Conservation (phyloP, 2,329 filamentous ascomycete genomes). For the Exophiala mesophila region DNA sequence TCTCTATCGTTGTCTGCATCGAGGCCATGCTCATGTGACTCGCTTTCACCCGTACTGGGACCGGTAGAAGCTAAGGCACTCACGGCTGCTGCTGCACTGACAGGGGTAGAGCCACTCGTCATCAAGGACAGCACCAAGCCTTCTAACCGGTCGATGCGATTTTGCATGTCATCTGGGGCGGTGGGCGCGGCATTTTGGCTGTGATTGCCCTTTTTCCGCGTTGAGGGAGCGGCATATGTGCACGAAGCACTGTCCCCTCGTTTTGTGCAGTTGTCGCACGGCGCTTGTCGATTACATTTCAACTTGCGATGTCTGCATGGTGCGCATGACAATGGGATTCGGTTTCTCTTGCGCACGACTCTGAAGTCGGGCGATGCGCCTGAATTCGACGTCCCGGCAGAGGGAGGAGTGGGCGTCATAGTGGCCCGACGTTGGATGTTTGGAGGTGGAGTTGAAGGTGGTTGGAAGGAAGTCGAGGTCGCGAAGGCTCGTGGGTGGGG, state of each 20-base stretch:
- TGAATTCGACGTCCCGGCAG: constrained; percentile 70
- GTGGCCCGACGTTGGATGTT: too few species aligned
- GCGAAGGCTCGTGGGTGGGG: too few species aligned
- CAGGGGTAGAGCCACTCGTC: constrained; percentile 71
- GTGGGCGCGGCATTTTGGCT: constrained; percentile 49
- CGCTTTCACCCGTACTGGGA: constrained; percentile 40
- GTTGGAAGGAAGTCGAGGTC: too few species aligned
- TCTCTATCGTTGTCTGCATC: constrained; percentile 34
- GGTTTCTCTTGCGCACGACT: constrained; percentile 85
- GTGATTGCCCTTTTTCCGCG: constrained; percentile 62
- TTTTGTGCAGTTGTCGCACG: constrained; percentile 93
- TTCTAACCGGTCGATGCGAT: constrained; percentile 91
- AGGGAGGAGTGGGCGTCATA: constrained; percentile 76
- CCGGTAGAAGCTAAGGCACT: constrained; percentile 33
- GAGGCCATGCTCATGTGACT: constrained; percentile 35
- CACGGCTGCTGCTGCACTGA: constrained; percentile 55
- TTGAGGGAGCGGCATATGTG: constrained; percentile 69
- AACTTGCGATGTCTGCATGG: constrained; percentile 88
- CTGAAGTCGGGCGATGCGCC: constrained; percentile 75
- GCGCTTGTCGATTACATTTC: constrained; percentile 88
- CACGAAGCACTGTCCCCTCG: constrained; percentile 75
- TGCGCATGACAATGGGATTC: constrained; percentile 84
- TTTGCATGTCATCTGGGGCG: constrained; percentile 94
- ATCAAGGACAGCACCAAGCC: constrained; percentile 87
- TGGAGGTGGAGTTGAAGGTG: too few species aligned